Conservation (phyloP, 2,329 filamentous ascomycete species). For the Aspergillus unguis region DNA sequence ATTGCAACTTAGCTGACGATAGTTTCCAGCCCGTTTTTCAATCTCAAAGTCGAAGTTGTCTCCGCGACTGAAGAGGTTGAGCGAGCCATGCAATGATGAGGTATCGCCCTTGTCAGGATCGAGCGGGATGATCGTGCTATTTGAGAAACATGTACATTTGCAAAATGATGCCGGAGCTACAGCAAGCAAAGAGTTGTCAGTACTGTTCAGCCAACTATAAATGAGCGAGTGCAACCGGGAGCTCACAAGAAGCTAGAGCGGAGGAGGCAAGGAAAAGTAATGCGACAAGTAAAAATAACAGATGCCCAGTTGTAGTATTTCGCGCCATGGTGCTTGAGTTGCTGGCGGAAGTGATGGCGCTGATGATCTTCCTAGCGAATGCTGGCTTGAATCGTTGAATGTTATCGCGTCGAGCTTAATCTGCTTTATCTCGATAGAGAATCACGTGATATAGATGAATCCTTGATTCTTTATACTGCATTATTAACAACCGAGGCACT, state of each 20-base stretch:
- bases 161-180: constrained; percentile 60
- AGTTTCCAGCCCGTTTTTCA: constrained; percentile 32
- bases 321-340: constrained; percentile 19
- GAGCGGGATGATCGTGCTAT: constrained; percentile 66
- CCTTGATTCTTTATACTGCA: no score
- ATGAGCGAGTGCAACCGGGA: not conserved
- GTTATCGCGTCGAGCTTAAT: not conserved
- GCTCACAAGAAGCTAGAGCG: constrained; percentile 27
- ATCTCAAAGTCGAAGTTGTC: constrained; percentile 16
- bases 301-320: constrained; percentile 12
- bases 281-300: constrained; percentile 26
- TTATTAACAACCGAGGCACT: no score
- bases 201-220: not conserved
- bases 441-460: no score
- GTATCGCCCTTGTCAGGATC: constrained; percentile 40
- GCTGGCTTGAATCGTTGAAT: not conserved
- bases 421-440: no score
- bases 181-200: not conserved
- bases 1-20: constrained; percentile 53
- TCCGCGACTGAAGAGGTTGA: constrained; percentile 21
- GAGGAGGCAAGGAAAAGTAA: constrained; percentile 29
- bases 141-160: constrained; percentile 68
- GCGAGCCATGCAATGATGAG: constrained; percentile 20
- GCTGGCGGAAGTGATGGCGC: not conserved
- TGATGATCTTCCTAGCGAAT: not conserved